phyloP scores from a whole-genome alignment of 176 grass and related monocot species.

The Pontederia crassipes region DNA sequence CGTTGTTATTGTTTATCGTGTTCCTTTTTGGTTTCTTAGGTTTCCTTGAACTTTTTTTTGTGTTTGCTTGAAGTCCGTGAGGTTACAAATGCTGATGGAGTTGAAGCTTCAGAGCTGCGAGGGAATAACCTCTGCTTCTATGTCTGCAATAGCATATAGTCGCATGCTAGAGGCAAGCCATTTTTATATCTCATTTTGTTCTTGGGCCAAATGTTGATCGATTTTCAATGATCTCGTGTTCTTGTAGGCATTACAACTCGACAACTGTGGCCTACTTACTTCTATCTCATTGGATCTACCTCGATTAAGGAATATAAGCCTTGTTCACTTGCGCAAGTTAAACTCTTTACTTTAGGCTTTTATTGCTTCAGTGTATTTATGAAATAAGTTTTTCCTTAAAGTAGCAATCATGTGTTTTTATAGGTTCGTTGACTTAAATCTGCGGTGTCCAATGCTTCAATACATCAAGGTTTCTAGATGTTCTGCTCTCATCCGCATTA shows the following conservation, averaged over 20 bases:
- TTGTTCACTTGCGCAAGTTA: slow-evolving; percentile 90
- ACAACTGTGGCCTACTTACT: slow-evolving; percentile 80
- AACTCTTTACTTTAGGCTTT: background rate
- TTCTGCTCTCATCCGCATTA: slow-evolving; percentile 81
- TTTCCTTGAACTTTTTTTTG: slow-evolving; percentile 15
- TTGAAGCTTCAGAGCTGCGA: slow-evolving; percentile 87
- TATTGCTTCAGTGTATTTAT: background rate
- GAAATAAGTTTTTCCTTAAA: background rate
- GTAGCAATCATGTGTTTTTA: slow-evolving; percentile 6
- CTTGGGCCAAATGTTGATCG: background rate
- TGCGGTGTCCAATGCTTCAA: slow-evolving; percentile 80
- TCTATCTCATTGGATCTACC: slow-evolving; percentile 79
- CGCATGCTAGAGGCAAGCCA: slow-evolving; percentile 59
- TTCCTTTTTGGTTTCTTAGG: background rate
- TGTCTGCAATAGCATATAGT: slow-evolving; percentile 67
- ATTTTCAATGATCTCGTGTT: background rate
- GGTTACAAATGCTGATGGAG: slow-evolving; percentile 63
- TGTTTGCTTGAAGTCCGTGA: slow-evolving; percentile 57
- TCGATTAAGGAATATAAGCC: slow-evolving; percentile 79
- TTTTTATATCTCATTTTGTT: background rate
- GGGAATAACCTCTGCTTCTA: slow-evolving; percentile 77
- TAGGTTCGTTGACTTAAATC: slow-evolving; percentile 91
- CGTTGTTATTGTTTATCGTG: background rate
- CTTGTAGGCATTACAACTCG: slow-evolving; percentile 66
- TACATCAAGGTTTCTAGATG: slow-evolving; percentile 90